These are phyloP conservation scores for Mariannaea sp. DNA, from an alignment of 2,329 filamentous ascomycete genomes.

Conservation along the genomic window DNA sequence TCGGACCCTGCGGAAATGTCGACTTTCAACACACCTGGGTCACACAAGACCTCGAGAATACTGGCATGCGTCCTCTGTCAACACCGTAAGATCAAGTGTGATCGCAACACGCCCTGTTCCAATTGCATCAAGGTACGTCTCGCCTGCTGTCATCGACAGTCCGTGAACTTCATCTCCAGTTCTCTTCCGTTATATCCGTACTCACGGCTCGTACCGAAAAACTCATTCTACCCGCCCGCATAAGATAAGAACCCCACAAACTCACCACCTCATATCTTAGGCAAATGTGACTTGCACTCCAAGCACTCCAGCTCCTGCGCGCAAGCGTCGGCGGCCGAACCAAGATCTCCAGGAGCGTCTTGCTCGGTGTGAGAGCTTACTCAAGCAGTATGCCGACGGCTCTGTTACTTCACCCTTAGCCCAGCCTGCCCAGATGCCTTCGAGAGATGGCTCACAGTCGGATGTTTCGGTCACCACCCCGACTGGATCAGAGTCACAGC, in stretches of 20 bases:
- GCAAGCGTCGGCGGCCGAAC: constrained; percentile 63
- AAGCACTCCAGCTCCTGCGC: constrained; percentile 63
- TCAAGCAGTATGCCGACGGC: constrained; percentile 60
- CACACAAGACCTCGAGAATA: constrained; percentile 51
- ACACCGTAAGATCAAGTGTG: constrained; percentile 67
- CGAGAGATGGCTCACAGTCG: constrained; percentile 28
- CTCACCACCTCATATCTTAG: constrained; percentile 41
- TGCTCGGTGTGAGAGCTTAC: constrained; percentile 61
- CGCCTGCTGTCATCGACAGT: constrained; percentile 14
- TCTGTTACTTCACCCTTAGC: constrained; percentile 36
- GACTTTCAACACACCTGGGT: constrained; percentile 33
- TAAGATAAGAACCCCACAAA: constrained; percentile 1
- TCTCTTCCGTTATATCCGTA: not conserved
- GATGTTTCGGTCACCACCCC: constrained; percentile 37
- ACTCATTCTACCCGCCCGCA: not conserved
- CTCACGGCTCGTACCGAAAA: constrained; percentile 1
- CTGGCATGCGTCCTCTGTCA: constrained; percentile 63
- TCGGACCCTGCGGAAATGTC: constrained; percentile 41
- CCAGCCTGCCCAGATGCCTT: constrained; percentile 25
- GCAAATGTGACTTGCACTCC: constrained; percentile 64
- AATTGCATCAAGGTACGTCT: constrained; percentile 62
- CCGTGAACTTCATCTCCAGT: not conserved
- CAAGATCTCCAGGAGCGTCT: constrained; percentile 66
- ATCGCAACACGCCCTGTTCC: constrained; percentile 62
- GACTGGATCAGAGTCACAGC: constrained; percentile 39